Evolutionary conservation across 2,329 filamentous ascomycete species (phyloP), one percentile per base, ranked within the genome.

Genomic region (Aspergillus puulaauensis): DNA sequence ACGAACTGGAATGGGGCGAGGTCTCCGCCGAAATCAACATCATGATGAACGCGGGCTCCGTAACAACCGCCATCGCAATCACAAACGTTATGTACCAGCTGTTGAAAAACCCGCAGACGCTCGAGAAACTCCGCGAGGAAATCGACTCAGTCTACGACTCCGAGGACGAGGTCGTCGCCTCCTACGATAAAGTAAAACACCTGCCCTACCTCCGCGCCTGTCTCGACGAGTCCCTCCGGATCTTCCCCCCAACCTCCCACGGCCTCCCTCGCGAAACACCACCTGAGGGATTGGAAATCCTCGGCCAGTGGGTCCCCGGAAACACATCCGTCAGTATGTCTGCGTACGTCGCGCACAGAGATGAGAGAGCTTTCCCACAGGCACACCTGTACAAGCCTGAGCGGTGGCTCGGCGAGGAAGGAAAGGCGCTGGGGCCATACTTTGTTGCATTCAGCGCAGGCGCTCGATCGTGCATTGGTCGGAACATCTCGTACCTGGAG

Each of bases 1-100:
- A 80, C 53, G 77, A 77, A 39, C 77, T 86, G 1, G 80, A 84
- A 58, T 83, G 77, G 77, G 83, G 83, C 23, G 84, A 87, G 67
- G 80, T 86, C 7, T 77, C 83, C 0, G 82, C 83, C 12, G 83
- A 86, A 63, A 73, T 83, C 23, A 67, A 66, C 39, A 69, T 71
- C 50, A 70, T 72, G 66, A 68, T 71, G 66, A 82, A 82, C 60
- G 83, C 82, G 1, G 82, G 82, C 6, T 77, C 73, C 3, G 80
- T 78, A 19, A 84, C 82, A 0, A 84, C 82, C 8, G 80, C 76
- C 56, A 80, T 82, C 55, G 76, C 82, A 8, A 77, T 86, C 66
- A 75, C 77, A 12, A 83, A 84, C 60, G 79, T 80, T 40, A 74
- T 85, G 66, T 82, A 79, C 64, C 76, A 79, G 61, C 74, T 86